Base-by-base conservation (phyloP, 2,329 filamentous ascomycete genomes). In the Diaporthe sp. region DNA sequence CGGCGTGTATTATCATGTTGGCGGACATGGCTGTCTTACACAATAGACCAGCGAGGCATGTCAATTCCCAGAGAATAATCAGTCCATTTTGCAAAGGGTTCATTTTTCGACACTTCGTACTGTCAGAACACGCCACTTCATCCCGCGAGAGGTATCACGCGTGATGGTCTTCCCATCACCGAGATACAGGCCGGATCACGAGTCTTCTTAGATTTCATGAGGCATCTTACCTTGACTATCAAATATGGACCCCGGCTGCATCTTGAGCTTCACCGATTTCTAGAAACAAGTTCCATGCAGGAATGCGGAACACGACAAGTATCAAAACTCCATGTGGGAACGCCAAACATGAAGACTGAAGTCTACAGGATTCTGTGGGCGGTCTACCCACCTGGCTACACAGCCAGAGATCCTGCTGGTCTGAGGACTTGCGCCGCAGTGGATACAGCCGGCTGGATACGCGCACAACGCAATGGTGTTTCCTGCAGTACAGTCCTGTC, bases 251-350 rank as follows among this genome's bases (percentile, higher is more conserved):
- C 61, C 31, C 42, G 22, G 46, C 34, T 70, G 49, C 34, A 31
- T 12, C 34, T 28, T 7, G n/a, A 42, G 31, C 65, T 55, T 70
- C 46, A 70, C 65, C 65, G 65, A 42, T 39, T 70, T 70, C 65
- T 55, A 53, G 65, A 70, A 55, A 37, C 22, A 51, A 53, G 46
- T 51, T 68, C 65, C 65, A 68, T 68, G 44, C 65, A 68, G 31
- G 46, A 68, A 53, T 39, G 65, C 46, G 65, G 65, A 19, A 53
- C 34, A 55, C 22, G 34, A 70, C 65, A 55, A 31, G 31, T 55
- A 17, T 19, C 39, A 34, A 31, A 19, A 13, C 31, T 15, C 34
- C 49, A 70, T 22, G 17, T 55, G 65, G 49, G 17, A 28, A 70
- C 8, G 13, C 34, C 25, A 28, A 67, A 49, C 61, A 49, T 49